Evolutionary conservation across 2,329 filamentous ascomycete genomes (phyloP).

Genomic region (Aspergillus felis): DNA sequence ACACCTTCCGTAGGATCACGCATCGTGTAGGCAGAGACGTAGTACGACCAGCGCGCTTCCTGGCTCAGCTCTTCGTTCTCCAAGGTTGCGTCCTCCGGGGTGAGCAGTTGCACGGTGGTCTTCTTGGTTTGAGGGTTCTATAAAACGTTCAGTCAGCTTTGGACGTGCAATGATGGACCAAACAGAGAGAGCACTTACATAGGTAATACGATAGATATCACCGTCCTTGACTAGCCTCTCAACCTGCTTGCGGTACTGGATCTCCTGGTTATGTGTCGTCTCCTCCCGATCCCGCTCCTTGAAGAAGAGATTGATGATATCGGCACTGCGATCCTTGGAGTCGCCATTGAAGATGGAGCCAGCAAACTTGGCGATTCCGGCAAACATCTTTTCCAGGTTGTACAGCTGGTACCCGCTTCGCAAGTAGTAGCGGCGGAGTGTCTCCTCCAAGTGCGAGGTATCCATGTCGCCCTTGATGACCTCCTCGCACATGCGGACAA

Average conservation of each 20-base stretch:
- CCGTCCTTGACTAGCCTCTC: slow-evolving; percentile 91
- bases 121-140: slow-evolving; percentile 65
- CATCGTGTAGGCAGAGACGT: slow-evolving; percentile 86
- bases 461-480: slow-evolving; percentile 80
- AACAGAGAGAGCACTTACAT: slow-evolving; percentile 60
- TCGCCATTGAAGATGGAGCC: slow-evolving; percentile 81
- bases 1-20: slow-evolving; percentile 84
- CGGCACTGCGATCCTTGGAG: slow-evolving; percentile 86
- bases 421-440: slow-evolving; percentile 86
- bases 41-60: slow-evolving; percentile 80
- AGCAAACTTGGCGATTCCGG: slow-evolving; percentile 74
- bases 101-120: slow-evolving; percentile 76
- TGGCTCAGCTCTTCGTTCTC: slow-evolving; percentile 66
- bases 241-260: slow-evolving; percentile 84
- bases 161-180: neutral
- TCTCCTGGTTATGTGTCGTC: slow-evolving; percentile 85
- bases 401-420: slow-evolving; percentile 90
- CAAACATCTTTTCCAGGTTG: slow-evolving; percentile 83
- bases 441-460: slow-evolving; percentile 79
- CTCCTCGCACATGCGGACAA: slow-evolving; percentile 80
- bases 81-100: slow-evolving; percentile 75
- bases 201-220: slow-evolving; percentile 85
- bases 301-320: slow-evolving; percentile 84
- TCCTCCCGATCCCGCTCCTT: slow-evolving; percentile 75
- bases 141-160: slow-evolving; percentile 22